A percentile compares a stretch with the other conserved stretches of the same genome.
phyloP scores from a whole-genome alignment of 371 early-diverging fungal genomes.

The Mortierella polycephala region DNA sequence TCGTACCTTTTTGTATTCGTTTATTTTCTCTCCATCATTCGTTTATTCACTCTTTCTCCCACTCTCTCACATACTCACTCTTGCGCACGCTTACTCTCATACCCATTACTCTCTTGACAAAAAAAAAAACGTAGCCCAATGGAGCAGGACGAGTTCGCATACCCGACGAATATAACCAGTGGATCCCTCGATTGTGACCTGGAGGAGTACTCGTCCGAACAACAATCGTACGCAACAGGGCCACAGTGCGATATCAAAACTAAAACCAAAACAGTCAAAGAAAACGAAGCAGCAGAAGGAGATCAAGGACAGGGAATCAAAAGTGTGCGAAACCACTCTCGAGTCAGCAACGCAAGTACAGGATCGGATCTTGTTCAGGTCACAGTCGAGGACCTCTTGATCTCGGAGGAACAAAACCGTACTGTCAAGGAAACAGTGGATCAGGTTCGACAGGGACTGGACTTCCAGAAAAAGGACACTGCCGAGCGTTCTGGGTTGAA shows the following conservation, averaged over 20 bases:
- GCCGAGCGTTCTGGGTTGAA: too few relatives aligned
- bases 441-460: conserved; percentile 6
- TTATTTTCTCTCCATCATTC: not conserved
- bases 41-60: not conserved
- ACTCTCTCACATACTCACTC: not conserved
- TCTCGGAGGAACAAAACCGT: conserved; percentile 30
- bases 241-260: not conserved
- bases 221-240: not conserved
- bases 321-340: conserved; percentile 10
- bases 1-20: not conserved
- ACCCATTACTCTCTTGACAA: not conserved
- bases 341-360: conserved; percentile 27
- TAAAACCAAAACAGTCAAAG: too few relatives aligned
- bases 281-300: too few relatives aligned
- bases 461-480: too few relatives aligned
- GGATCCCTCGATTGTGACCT: not conserved
- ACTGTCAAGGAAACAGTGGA: conserved; percentile 31
- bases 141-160: conserved; percentile 46
- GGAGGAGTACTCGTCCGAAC: conserved; percentile 1
- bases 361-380: conserved; percentile 50
- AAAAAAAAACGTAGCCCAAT: conserved; percentile 9
- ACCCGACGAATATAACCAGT: conserved; percentile 33
- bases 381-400: conserved; percentile 49
- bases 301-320: not conserved
- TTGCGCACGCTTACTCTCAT: not conserved